A percentile compares a stretch with the other conserved stretches of the same genome.
phyloP scores from a whole-genome alignment of 1,284 basidiomycete species.

The Somion occarium region DNA sequence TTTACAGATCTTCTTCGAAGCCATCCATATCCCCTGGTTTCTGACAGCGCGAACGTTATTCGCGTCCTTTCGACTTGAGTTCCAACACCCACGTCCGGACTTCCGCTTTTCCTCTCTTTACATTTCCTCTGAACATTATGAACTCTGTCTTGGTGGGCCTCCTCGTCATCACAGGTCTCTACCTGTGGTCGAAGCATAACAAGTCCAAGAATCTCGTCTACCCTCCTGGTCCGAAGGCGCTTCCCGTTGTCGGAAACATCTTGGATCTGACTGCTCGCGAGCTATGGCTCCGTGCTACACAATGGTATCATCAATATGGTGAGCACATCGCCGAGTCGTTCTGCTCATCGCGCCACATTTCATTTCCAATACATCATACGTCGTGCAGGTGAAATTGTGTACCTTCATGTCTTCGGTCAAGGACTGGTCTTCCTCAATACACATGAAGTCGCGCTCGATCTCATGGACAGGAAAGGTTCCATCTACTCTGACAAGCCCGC shows the following conservation, averaged over 20 bases:
- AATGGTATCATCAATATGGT: slow-evolving; percentile 30
- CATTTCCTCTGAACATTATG: slow-evolving; percentile 10
- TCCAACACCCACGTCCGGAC: not conserved
- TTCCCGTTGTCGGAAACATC: slow-evolving; percentile 62
- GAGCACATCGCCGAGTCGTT: not conserved
- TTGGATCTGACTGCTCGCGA: slow-evolving; percentile 52
- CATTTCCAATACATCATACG: too few relatives aligned
- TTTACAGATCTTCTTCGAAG: not conserved
- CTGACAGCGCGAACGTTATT: not conserved
- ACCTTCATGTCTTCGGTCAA: slow-evolving; percentile 62
- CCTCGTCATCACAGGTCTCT: slow-evolving; percentile 17
- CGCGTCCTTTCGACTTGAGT: too few relatives aligned
- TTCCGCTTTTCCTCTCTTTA: not conserved
- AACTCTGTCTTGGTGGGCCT: slow-evolving; percentile 15
- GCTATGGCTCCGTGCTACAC: slow-evolving; percentile 30
- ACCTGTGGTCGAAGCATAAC: slow-evolving; percentile 19
- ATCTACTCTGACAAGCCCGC: slow-evolving; percentile 71
- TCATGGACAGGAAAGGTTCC: slow-evolving; percentile 62
- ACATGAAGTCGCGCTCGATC: slow-evolving; percentile 50
- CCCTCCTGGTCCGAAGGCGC: slow-evolving; percentile 65
- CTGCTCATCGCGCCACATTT: not conserved
- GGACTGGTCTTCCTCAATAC: slow-evolving; percentile 62
- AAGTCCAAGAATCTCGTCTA: slow-evolving; percentile 16
- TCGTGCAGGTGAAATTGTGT: slow-evolving; percentile 52
- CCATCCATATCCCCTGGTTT: not conserved